Percentiles rank a stretch among this genome's conserved stretches.
Evolutionary conservation across 2,329 filamentous ascomycete species (phyloP).

Genomic region (Cryoendolithus antarcticus): DNA sequence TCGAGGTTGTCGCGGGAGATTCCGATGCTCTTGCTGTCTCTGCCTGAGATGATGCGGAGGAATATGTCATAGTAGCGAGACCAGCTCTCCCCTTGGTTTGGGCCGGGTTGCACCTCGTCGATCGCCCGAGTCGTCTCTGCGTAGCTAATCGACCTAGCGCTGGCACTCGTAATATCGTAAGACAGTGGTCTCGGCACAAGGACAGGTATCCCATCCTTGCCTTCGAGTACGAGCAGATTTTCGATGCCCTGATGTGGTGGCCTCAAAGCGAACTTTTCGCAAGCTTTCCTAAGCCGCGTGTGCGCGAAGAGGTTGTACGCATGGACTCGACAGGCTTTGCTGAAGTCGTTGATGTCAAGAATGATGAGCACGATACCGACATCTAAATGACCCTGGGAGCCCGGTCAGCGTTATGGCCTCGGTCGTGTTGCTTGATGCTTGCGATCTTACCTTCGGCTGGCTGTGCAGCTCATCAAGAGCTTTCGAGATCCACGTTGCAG

Average conservation of each 20-base stretch:
- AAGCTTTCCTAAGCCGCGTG: too few relatives aligned
- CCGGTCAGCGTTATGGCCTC: too few relatives aligned
- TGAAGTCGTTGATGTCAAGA: slow-evolving; percentile 2
- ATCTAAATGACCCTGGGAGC: slow-evolving; percentile 2
- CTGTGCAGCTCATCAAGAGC: too few relatives aligned
- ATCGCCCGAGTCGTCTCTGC: background rate
- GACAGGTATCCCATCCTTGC: background rate
- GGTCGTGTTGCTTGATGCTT: too few relatives aligned
- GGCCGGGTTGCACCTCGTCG: background rate
- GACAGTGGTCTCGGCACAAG: slow-evolving; percentile 1
- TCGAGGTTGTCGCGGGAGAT: slow-evolving; percentile 7
- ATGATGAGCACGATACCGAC: slow-evolving; percentile 6
- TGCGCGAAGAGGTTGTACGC: background rate
- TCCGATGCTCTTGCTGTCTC: too few relatives aligned
- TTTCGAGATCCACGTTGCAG: too few relatives aligned
- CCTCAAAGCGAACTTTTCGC: too few relatives aligned
- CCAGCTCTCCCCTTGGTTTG: too few relatives aligned
- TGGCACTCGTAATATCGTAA: background rate
- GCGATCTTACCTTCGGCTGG: too few relatives aligned
- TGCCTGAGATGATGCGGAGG: slow-evolving; percentile 16
- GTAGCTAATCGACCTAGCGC: background rate
- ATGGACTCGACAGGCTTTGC: slow-evolving; percentile 2
- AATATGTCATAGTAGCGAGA: slow-evolving; percentile 11
- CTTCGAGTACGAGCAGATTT: background rate
- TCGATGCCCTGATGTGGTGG: background rate